Conservation (phyloP, 768 basidiomycete genomes). For the Albatrellus ellisii region DNA sequence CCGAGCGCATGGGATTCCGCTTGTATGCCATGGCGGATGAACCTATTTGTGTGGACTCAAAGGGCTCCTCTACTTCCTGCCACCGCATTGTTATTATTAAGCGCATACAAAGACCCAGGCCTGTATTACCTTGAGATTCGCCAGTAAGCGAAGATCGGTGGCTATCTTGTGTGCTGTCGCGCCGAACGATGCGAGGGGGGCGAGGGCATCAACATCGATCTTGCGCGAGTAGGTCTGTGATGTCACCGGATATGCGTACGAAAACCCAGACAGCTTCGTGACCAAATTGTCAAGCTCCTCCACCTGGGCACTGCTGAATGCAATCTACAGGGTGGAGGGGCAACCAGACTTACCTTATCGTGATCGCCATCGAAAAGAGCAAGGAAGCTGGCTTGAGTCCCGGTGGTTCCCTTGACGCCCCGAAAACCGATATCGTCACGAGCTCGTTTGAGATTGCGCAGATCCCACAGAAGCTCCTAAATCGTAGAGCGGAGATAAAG, state of each 20-base stretch:
- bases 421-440: constrained; percentile 91
- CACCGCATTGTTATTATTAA: not conserved
- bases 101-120: no score
- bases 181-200: constrained; percentile 79
- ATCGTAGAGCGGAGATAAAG: not conserved
- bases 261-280: constrained; percentile 84
- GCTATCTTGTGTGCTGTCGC: constrained; percentile 97
- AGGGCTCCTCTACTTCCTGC: constrained; percentile 95
- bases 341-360: constrained; percentile 44
- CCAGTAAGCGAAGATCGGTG: constrained; percentile 87
- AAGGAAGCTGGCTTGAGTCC: constrained; percentile 94
- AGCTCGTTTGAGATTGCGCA: constrained; percentile 83
- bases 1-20: constrained; percentile 97
- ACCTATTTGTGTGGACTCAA: constrained; percentile 97
- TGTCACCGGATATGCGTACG: constrained; percentile 93
- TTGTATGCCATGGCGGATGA: constrained; percentile 99
- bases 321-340: not conserved
- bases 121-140: constrained; percentile 67
- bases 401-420: constrained; percentile 98
- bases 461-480: constrained; percentile 90
- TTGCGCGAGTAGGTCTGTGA: constrained; percentile 99
- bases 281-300: constrained; percentile 81
- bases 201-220: constrained; percentile 87
- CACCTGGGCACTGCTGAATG: constrained; percentile 33
- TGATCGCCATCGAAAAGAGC: constrained; percentile 92